These are phyloP conservation scores for Leccinum sublutescens DNA, from an alignment of 768 basidiomycete genomes.

Conservation along the genomic window DNA sequence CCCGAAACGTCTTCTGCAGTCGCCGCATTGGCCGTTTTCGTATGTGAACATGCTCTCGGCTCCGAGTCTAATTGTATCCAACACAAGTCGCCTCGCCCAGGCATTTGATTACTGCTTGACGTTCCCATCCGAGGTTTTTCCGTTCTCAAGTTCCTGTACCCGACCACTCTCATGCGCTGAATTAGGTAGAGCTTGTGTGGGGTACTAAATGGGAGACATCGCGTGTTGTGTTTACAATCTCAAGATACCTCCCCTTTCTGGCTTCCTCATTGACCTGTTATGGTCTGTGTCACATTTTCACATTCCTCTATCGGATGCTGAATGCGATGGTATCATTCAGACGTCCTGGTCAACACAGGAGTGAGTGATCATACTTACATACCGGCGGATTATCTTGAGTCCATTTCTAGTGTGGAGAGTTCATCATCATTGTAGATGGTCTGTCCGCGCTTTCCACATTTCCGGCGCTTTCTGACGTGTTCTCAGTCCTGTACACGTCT, in stretches of 20 bases:
- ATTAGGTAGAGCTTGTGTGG: slow-evolving; percentile 26
- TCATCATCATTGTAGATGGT: slow-evolving; percentile 22
- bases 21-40: slow-evolving; percentile 19
- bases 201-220: slow-evolving; percentile 23
- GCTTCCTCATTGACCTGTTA: slow-evolving; percentile 17
- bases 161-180: neutral
- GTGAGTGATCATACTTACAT: slow-evolving; percentile 4
- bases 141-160: neutral
- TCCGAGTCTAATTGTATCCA: neutral
- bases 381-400: neutral
- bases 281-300: slow-evolving; percentile 6
- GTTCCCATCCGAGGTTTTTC: slow-evolving; percentile 20
- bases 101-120: slow-evolving; percentile 25
- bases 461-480: neutral
- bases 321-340: slow-evolving; percentile 5
- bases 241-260: slow-evolving; percentile 30
- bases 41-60: neutral
- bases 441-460: neutral
- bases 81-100: slow-evolving; percentile 5
- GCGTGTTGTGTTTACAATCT: slow-evolving; percentile 24
- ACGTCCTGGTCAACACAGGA: neutral
- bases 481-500: slow-evolving; percentile 13
- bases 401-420: slow-evolving; percentile 17
- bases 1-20: slow-evolving; percentile 4
- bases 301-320: neutral